phyloP scores from a whole-genome alignment of 2,329 filamentous ascomycete genomes.

The Penicillium sp. region DNA sequence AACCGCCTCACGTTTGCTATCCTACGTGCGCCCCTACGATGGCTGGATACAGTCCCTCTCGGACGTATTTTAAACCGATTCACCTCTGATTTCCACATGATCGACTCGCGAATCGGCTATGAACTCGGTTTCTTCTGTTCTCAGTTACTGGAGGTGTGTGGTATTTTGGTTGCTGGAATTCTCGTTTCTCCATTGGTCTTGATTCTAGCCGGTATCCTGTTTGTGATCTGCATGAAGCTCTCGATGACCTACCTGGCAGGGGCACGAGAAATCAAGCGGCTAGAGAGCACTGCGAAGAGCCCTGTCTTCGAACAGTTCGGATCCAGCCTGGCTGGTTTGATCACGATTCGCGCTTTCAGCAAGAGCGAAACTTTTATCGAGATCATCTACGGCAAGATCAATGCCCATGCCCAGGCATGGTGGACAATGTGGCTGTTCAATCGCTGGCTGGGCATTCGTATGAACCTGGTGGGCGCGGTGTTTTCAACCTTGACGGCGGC shows the following conservation, averaged over 20 bases:
- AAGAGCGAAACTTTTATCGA: constrained; percentile 69
- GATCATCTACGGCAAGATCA: constrained; percentile 70
- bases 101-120: constrained; percentile 69
- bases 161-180: constrained; percentile 67
- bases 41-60: constrained; percentile 78
- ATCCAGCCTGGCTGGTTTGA: constrained; percentile 70
- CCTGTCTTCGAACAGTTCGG: constrained; percentile 82
- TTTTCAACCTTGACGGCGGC: constrained; percentile 69
- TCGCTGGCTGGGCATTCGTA: constrained; percentile 75
- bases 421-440: constrained; percentile 74
- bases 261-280: constrained; percentile 73
- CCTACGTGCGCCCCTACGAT: constrained; percentile 72
- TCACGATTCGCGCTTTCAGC: constrained; percentile 75
- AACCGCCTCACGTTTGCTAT: constrained; percentile 68
- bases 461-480: constrained; percentile 70
- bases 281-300: constrained; percentile 76
- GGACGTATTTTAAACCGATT: constrained; percentile 78
- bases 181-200: constrained; percentile 63
- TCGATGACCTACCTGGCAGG: constrained; percentile 65
- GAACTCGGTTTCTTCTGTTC: constrained; percentile 65
- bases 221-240: constrained; percentile 56
- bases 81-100: constrained; percentile 73
- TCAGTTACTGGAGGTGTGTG: constrained; percentile 64
- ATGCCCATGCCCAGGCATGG: constrained; percentile 67
- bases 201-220: constrained; percentile 61